Base-by-base conservation (phyloP, 2,329 filamentous ascomycete genomes). In the Laburnicola sp. region DNA sequence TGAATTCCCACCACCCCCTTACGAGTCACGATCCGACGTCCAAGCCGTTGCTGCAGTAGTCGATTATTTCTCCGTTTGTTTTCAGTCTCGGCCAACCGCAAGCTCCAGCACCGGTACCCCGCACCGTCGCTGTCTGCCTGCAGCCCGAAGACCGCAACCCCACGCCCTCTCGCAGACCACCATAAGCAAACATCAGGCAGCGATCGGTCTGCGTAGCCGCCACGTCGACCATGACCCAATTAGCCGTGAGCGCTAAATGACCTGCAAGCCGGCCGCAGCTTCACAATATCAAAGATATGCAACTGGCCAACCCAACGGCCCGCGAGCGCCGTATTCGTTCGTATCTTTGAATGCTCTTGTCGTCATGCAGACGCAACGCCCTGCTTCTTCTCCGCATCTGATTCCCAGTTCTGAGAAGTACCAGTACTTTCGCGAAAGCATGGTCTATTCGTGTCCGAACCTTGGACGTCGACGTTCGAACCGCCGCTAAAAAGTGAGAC, bases 161-260 rank as follows among this genome's bases (percentile, higher is more conserved):
- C 30, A n/a, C 35, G n/a, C 42, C 48, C 7, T 27, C 27, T 21
- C 11, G 23, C 37, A 23, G 36, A 21, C 23, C 22, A 46, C 31
- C n/a, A 27, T 40, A 36, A 35, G 34, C 37, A 47, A 46, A 51
- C 49, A 51, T 37, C 36, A 26, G 32, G 21, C 21, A 4, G 3
- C 36, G n/a, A 21, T 40, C 40, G 10, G 30, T 23, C 28, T 2
- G 8, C 5, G n/a, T 35, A 46, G 22, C 27, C 42, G 42, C 37
- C 42, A 36, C 31, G 25, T 32, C 27, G 3, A 31, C 6, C 27
- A 6, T 10, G 10, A 22, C 32, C 48, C 48, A 51, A 51, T 51
- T 5, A 44, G 22, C 41, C 4, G 26, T 21, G 11, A 37, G 47
- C 47, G 47, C 38, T 42, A 48, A 48, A 6, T 16, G 34, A 31